Base-by-base conservation (phyloP, 306 rosid species). In the Cicer arietinum region DNA sequence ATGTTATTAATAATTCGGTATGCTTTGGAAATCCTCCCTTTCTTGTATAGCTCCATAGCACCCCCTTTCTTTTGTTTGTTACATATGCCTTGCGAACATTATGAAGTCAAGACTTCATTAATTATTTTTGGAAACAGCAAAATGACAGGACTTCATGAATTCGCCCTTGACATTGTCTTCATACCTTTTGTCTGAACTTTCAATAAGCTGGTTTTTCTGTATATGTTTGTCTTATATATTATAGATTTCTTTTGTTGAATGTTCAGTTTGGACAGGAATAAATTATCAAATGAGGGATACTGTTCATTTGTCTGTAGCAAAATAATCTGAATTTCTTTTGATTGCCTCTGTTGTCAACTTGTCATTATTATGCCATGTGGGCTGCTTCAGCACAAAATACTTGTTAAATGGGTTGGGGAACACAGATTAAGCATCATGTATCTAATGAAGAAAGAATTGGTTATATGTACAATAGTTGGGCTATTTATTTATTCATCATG, bases 1-100 rank as follows among this genome's bases (percentile, higher is more conserved):
- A 94, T 67, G 95, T 94, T 84, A 85, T 88, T 79, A 82, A 81
- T 69, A 93, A 90, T 77, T 85, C 97, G 64, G 98, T 91, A 71
- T 59, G 94, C 67, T 60, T 57, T 71, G 41, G 67, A 78, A 51
- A 50, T 17, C 45, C 69, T 37, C 61, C 35, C 43, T 67, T 62
- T 67, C 43, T 69, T n/a, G 44, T 39, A 46, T 82, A 52, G n/a
- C 10, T n/a, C 35, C 41, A 62, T 14, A 22, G 1, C 22, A 56
- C 62, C 62, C 47, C 12, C 48, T 57, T 53, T 54, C n/a, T 37
- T 41, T 72, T 47, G 22, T 43, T 58, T 71, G 54, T 42, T 42
- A 58, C 47, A 62, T 20, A 37, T 42, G 67, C 68, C 67, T 69
- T 78, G 25, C 44, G 53, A 79, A 66, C 62, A 52, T 62, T 71